A percentile compares a stretch with the other conserved stretches of the same genome.
Evolutionary conservation across 768 basidiomycete species (phyloP).

Genomic region (Macrolepiota fuliginosa): DNA sequence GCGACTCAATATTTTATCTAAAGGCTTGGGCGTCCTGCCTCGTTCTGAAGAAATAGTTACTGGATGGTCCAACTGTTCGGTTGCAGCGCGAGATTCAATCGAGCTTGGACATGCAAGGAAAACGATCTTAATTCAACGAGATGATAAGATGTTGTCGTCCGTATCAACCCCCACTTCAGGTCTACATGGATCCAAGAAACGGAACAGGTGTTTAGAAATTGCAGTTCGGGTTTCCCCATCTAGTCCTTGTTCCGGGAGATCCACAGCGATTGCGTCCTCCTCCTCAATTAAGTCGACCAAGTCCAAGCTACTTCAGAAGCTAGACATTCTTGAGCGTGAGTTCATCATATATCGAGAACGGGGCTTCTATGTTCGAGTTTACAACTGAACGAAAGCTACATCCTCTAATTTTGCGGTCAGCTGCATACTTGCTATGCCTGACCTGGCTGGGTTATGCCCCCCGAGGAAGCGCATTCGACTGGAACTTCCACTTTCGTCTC

Average conservation of each 20-base stretch:
- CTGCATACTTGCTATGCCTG: constrained; percentile 40
- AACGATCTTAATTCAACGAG: background rate
- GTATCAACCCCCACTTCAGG: constrained; percentile 18
- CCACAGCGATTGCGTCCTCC: constrained; percentile 21
- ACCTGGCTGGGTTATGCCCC: constrained; percentile 39
- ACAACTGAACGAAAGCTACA: constrained; percentile 3
- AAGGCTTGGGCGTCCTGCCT: constrained; percentile 26
- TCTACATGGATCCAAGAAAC: background rate
- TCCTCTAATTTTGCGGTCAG: constrained; percentile 22
- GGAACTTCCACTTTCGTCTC: background rate
- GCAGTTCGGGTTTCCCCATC: background rate
- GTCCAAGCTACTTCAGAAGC: constrained; percentile 37
- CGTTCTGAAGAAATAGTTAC: constrained; percentile 14
- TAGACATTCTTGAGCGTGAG: constrained; percentile 46
- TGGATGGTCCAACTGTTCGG: background rate
- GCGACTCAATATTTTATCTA: constrained; percentile 50
- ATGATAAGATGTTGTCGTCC: background rate
- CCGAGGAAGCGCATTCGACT: background rate
- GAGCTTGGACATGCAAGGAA: constrained; percentile 27
- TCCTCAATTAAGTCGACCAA: constrained; percentile 14
- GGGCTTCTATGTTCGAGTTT: background rate
- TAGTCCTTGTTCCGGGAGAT: background rate
- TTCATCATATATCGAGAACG: background rate
- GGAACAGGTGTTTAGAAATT: background rate
- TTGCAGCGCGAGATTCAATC: constrained; percentile 15